These are phyloP conservation scores for Cladosporium sp. DNA, from an alignment of 2,329 filamentous ascomycete genomes.

Conservation along the genomic window DNA sequence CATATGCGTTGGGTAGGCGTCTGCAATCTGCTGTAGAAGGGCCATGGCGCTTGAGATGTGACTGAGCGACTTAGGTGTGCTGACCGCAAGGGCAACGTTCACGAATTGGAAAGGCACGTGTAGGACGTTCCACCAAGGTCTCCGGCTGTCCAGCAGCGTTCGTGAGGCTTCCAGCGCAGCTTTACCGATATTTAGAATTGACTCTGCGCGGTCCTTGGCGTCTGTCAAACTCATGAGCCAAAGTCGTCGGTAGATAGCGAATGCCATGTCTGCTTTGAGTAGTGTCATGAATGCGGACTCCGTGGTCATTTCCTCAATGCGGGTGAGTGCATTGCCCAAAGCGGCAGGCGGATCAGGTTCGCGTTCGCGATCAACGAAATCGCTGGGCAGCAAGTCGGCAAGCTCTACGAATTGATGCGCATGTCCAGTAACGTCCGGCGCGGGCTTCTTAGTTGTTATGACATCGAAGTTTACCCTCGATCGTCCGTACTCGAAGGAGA, in stretches of 20 bases:
- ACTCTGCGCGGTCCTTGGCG: constrained; percentile 35
- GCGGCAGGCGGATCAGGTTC: constrained; percentile 34
- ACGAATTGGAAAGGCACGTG: constrained; percentile 41
- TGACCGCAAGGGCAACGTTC: constrained; percentile 39
- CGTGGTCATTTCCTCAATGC: constrained; percentile 29
- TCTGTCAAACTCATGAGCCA: constrained; percentile 37
- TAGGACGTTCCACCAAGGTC: constrained; percentile 43
- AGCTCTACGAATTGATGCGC: constrained; percentile 31
- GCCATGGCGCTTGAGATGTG: constrained; percentile 35
- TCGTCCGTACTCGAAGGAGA: constrained; percentile 56
- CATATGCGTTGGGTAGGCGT: constrained; percentile 34
- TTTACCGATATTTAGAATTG: constrained; percentile 34
- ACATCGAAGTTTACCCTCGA: constrained; percentile 49
- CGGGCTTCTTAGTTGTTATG: constrained; percentile 35
- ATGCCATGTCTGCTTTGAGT: constrained; percentile 52
- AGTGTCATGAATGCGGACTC: constrained; percentile 38
- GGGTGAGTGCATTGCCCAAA: constrained; percentile 28
- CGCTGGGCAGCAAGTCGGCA: constrained; percentile 31
- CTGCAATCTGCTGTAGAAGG: constrained; percentile 36
- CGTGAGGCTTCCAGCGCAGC: constrained; percentile 33
- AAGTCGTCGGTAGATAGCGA: constrained; percentile 43
- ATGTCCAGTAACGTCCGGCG: constrained; percentile 24
- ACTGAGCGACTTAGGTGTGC: constrained; percentile 34
- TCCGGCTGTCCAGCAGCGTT: constrained; percentile 31
- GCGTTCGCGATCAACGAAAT: constrained; percentile 31